Evolutionary conservation across 306 rosid genomes (phyloP).

Genomic region (Geum urbanum): DNA sequence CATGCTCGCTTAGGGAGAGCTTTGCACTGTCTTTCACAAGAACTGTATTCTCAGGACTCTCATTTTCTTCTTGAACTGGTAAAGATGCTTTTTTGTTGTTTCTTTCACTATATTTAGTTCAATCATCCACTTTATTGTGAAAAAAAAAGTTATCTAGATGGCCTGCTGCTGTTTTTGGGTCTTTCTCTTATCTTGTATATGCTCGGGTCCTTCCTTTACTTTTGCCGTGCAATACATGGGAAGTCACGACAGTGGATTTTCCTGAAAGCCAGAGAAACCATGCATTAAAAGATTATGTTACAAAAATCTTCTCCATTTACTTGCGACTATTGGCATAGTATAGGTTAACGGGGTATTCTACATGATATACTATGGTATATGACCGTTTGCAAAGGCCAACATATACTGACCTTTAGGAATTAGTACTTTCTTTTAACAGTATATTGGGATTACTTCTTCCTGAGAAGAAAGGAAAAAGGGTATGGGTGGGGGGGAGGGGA

Average conservation of each 20-base stretch:
- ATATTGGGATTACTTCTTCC: too few species aligned
- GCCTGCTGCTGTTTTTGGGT: neutral
- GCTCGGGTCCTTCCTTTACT: neutral
- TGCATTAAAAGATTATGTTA: neutral
- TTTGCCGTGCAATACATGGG: neutral
- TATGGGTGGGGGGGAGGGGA: too few species aligned
- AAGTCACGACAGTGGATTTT: neutral
- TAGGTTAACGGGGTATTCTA: too few species aligned
- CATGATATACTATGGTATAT: too few species aligned
- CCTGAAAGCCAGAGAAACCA: neutral
- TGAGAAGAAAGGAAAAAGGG: too few species aligned
- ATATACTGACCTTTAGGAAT: too few species aligned
- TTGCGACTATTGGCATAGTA: too few species aligned
- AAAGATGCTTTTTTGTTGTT: slow-evolving; percentile 25
- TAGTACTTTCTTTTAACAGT: too few species aligned
- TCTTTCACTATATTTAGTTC: slow-evolving; percentile 4
- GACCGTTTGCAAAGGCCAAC: too few species aligned
- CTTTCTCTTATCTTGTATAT: neutral
- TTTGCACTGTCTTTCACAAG: slow-evolving; percentile 95
- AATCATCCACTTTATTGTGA: neutral
- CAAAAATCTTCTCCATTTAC: too few species aligned
- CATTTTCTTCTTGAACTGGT: slow-evolving; percentile 98
- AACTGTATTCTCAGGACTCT: slow-evolving; percentile 93
- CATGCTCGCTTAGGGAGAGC: slow-evolving; percentile 99
- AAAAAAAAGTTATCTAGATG: neutral